Evolutionary conservation across 2,329 filamentous ascomycete genomes (phyloP), one percentile per base, ranked within the genome.

Genomic region (Aspergillus fijiensis): DNA sequence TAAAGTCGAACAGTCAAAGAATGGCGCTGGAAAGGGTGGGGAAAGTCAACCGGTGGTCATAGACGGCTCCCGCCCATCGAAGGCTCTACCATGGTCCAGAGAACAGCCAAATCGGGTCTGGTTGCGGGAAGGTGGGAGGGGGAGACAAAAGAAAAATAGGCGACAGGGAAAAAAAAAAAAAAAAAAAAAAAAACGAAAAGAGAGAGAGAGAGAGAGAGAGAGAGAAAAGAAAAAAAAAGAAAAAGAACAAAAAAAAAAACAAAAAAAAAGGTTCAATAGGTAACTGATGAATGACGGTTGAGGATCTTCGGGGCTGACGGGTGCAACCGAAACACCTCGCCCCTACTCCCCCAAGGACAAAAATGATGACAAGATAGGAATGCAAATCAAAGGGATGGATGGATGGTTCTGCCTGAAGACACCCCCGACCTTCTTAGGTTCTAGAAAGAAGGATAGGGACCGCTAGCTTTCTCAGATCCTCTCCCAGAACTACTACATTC

Each of bases 101-200:
- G 31, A 58, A 51, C 35, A 60, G 54, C 51, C 49, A 57, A 48
- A 42, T 55, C 57, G 49, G 56, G 49, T 71, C 69, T 69, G 68
- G 70, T 63, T 64, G 55, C 58, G 35, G 49, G 55, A 45, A 58
- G 60, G 53, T 35, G 45, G 35, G 58, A 59, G 61, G 58, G 60
- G 64, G 60, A 61, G 48, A 55, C 57, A 47, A 31, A 49, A 63
- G 52, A 53, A 55, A 55, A 11, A 31, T 9, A 50, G 21, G 35
- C 31, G 29, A 23, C 55, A 29, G 33, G 51, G 29, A 47, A 42
- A 4, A 52, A 48, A 29, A 12, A 42, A 1, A 29, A 5, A 14
- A 42, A 4, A 52, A 48, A 29, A 12, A 42, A 1, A 5, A 11
- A 5, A 19, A 21, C 21, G 21, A 21, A 21, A 21, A 21, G 21